Base-by-base conservation (phyloP, 2,329 filamentous ascomycete species). In the Talaromyces sp. region DNA sequence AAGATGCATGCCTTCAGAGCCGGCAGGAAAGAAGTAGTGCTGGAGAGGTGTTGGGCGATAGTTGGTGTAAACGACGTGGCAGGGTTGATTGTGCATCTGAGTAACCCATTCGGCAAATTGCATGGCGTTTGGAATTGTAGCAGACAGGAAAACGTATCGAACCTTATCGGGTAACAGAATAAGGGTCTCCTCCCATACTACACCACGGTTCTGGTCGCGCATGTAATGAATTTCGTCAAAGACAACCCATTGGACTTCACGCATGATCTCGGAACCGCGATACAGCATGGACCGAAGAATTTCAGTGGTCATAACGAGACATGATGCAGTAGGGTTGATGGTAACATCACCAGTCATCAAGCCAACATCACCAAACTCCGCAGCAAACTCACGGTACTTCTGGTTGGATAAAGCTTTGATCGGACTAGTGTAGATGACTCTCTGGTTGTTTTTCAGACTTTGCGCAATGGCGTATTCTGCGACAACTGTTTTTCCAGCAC, bases 171-270 rank as follows among this genome's bases (percentile, higher is more conserved):
- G 94, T 27, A 99, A 81, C 62, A 99, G 82, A 67, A 99, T 99
- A 69, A 99, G 97, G 35, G 94, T 97, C 78, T 99, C 94, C 73
- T 99, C 94, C 94, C 94, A 99, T 2, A 99, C 94, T 0, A 99
- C 94, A 79, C 94, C 94, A 75, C 94, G 84, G 46, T 67, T 75
- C 73, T 80, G 75, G 95, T 99, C 94, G 67, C 94, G 86, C 86
- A 99, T 88, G 75, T 99, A 99, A 75, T 99, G 94, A 57, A 99
- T 96, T 74, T 99, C 94, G 74, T 99, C 94, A 65, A 99, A 99
- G 2, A 99, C 81, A 1, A 99, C 95, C 94, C 94, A 99, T 13
- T 89, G 92, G 1, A 99, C 95, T 77, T 99, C 94, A 62, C 94
- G 91, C 93, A 99, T 99, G 61, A 99, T 97, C 77, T 99, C 94